Conservation (phyloP, 2,329 filamentous ascomycete species). For the Colletotrichum noveboracense region DNA sequence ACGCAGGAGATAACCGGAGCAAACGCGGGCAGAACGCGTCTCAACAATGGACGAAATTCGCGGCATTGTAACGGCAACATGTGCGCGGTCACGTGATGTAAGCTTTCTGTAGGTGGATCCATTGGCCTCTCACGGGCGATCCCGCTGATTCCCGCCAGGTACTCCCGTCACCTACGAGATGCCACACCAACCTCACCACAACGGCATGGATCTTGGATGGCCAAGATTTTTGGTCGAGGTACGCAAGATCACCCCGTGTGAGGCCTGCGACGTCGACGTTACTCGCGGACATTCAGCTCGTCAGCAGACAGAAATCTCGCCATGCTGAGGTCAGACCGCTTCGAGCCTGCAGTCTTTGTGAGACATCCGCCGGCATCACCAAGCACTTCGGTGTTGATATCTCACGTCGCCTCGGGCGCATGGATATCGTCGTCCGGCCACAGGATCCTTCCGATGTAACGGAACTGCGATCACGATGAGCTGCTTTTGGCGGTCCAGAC, state of each 20-base stretch:
- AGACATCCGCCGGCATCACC: constrained; percentile 8
- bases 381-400: neutral
- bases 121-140: neutral
- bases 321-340: constrained; percentile 19
- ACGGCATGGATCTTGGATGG: neutral
- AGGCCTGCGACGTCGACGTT: neutral
- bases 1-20: neutral
- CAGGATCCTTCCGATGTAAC: neutral
- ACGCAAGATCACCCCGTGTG: neutral
- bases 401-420: neutral
- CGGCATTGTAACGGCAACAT: neutral
- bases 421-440: neutral
- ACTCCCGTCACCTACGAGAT: neutral
- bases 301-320: constrained; percentile 2
- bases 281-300: neutral
- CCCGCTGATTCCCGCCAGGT: constrained; percentile 9
- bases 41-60: neutral
- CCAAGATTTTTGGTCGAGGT: neutral
- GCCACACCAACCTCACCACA: neutral
- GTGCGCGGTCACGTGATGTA: neutral
- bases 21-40: neutral
- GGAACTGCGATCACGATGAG: neutral
- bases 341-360: constrained; percentile 1
- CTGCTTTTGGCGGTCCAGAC: neutral
- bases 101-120: neutral